Conservation (phyloP, 1,139 yeast genomes). For the Fermentozyma sake region DNA sequence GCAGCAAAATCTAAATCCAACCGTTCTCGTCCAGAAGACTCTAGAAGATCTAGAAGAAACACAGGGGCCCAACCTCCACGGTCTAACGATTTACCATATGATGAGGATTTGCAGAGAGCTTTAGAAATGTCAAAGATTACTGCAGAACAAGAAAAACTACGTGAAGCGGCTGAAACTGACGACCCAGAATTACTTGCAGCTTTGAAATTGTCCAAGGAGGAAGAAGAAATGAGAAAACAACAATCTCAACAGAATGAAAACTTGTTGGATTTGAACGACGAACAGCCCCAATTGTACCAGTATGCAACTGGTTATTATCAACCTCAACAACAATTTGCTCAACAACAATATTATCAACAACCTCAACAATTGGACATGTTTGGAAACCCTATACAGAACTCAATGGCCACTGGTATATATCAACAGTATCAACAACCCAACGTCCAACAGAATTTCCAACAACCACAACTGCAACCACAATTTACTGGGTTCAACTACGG, state of each 20-base stretch:
- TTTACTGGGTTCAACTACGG: conserved; percentile 29
- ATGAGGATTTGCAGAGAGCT: conserved; percentile 80
- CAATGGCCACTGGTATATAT: conserved; percentile 51
- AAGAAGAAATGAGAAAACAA: conserved; percentile 70
- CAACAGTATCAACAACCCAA: conserved; percentile 15
- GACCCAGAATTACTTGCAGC: conserved; percentile 82
- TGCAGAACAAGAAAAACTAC: conserved; percentile 68
- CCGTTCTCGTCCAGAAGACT: conserved; percentile 5
- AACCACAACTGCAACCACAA: conserved; percentile 31
- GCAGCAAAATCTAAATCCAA: conserved; percentile 9
- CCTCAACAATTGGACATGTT: conserved; percentile 56
- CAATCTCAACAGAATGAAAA: conserved; percentile 46
- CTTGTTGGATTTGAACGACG: conserved; percentile 52
- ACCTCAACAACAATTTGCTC: conserved; percentile 25
- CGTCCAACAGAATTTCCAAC: conserved; percentile 21
- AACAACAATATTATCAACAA: conserved; percentile 9
- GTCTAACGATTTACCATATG: conserved; percentile 46
- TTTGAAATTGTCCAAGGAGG: conserved; percentile 78
- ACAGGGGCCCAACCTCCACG: conserved; percentile 11
- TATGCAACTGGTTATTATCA: conserved; percentile 31
- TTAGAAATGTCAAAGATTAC: conserved; percentile 77
- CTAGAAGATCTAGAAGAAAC: conserved; percentile 20
- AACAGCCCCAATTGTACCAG: conserved; percentile 18
- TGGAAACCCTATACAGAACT: conserved; percentile 68
- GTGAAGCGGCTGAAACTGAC: conserved; percentile 34